Conservation (phyloP, 768 basidiomycete species). For the Favolaschia claudopus region DNA sequence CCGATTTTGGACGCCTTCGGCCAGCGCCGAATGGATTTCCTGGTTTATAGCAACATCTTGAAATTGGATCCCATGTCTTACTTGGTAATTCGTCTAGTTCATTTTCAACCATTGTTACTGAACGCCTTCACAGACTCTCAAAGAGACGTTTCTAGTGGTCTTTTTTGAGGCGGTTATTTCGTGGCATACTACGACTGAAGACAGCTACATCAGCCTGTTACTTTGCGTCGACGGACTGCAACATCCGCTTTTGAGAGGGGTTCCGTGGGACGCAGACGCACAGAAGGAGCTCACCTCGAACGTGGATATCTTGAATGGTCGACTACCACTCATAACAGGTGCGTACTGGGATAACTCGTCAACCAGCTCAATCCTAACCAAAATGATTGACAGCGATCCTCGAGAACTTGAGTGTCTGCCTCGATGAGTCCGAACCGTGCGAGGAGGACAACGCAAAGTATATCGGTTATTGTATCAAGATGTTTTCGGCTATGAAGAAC, state of each 20-base stretch:
- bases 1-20: constrained; percentile 47
- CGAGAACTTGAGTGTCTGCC: constrained; percentile 46
- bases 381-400: constrained; percentile 49
- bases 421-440: constrained; percentile 37
- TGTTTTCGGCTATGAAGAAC: constrained; percentile 62
- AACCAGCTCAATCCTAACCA: constrained; percentile 23
- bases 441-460: constrained; percentile 46
- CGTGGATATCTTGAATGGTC: constrained; percentile 39
- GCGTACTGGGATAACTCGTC: not conserved
- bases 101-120: not conserved
- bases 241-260: constrained; percentile 56
- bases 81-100: constrained; percentile 4
- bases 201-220: constrained; percentile 63
- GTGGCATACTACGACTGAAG: constrained; percentile 57
- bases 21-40: constrained; percentile 66
- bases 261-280: constrained; percentile 25
- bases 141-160: constrained; percentile 60
- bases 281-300: constrained; percentile 36
- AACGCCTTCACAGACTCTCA: constrained; percentile 44
- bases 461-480: constrained; percentile 48
- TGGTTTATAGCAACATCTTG: constrained; percentile 65
- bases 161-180: constrained; percentile 62
- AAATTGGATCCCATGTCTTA: constrained; percentile 69
- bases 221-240: constrained; percentile 63
- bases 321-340: constrained; percentile 30